Evolutionary conservation across 805 yeast species (phyloP).

Genomic region (Wilhelminamyces savonicus): DNA sequence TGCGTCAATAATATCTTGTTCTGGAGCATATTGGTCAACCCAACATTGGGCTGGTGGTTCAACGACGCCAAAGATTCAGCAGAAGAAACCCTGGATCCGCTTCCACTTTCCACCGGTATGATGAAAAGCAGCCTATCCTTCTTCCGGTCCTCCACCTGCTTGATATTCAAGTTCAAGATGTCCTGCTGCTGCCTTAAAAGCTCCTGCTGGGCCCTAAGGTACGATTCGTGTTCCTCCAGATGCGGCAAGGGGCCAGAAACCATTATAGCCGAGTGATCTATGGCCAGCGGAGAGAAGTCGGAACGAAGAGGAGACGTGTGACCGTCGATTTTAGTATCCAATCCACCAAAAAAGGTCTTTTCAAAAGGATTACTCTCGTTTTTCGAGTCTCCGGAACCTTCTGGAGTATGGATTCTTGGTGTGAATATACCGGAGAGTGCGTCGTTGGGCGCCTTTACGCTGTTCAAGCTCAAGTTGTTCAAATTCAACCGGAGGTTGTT

Average conservation of each 20-base stretch:
- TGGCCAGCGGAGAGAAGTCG: too few relatives aligned
- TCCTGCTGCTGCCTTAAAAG: conserved; percentile 32
- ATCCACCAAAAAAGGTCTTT: conserved; percentile 13
- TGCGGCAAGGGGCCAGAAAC: too few relatives aligned
- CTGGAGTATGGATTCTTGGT: conserved; percentile 22
- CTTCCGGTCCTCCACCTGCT: background rate
- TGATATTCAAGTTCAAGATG: conserved; percentile 14
- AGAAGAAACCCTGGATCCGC: conserved; percentile 8
- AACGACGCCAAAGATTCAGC: conserved; percentile 9
- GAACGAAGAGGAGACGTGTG: too few relatives aligned
- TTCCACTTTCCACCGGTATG: conserved; percentile 3
- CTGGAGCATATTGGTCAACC: too few relatives aligned
- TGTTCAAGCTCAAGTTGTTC: conserved; percentile 8
- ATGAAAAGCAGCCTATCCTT: too few relatives aligned
- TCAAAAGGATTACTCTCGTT: conserved; percentile 34
- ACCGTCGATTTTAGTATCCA: too few relatives aligned
- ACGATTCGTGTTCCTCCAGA: conserved; percentile 27
- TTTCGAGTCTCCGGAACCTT: background rate
- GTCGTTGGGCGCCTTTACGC: conserved; percentile 1
- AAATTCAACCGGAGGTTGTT: conserved; percentile 5
- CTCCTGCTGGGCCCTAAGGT: conserved; percentile 32
- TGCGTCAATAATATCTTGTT: too few relatives aligned
- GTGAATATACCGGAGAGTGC: conserved; percentile 33
- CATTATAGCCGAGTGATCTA: too few relatives aligned
- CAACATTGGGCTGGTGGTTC: too few relatives aligned